phyloP scores from a whole-genome alignment of 495 filamentous ascomycete genomes.

The Neurospora sp. region DNA sequence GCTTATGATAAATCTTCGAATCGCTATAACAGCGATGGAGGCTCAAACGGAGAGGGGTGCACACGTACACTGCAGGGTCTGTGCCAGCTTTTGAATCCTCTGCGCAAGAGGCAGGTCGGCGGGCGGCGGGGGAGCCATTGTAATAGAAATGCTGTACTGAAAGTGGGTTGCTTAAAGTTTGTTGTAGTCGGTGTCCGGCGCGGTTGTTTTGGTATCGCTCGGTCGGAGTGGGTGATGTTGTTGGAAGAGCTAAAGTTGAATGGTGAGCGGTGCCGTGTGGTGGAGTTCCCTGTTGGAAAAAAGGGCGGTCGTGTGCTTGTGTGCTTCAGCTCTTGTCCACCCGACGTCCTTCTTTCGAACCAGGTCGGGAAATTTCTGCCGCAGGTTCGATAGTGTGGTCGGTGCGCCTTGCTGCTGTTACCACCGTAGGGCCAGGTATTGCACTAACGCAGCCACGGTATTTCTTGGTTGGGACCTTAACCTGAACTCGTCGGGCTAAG shows the following conservation, averaged over 20 bases:
- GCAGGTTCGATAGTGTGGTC: background rate
- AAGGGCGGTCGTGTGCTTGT: background rate
- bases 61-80: conserved; percentile 79
- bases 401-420: background rate
- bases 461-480: background rate
- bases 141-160: background rate
- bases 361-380: background rate
- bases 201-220: background rate
- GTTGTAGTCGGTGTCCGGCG: background rate
- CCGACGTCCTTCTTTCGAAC: background rate
- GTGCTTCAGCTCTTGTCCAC: background rate
- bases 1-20: background rate
- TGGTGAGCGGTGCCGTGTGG: background rate
- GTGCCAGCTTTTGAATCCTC: conserved; percentile 63
- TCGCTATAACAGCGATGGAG: conserved; percentile 5
- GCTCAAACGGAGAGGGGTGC: conserved; percentile 2
- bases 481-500: background rate
- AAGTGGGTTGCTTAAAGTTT: background rate
- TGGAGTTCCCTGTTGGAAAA: background rate
- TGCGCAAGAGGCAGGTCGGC: conserved; percentile 59
- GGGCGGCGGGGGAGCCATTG: conserved; percentile 75
- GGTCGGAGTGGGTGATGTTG: background rate
- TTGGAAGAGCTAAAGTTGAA: background rate
- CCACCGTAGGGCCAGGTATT: background rate
- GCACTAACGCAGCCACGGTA: background rate